Evolutionary conservation across 306 rosid species (phyloP).

Genomic region (Malus asiatica): DNA sequence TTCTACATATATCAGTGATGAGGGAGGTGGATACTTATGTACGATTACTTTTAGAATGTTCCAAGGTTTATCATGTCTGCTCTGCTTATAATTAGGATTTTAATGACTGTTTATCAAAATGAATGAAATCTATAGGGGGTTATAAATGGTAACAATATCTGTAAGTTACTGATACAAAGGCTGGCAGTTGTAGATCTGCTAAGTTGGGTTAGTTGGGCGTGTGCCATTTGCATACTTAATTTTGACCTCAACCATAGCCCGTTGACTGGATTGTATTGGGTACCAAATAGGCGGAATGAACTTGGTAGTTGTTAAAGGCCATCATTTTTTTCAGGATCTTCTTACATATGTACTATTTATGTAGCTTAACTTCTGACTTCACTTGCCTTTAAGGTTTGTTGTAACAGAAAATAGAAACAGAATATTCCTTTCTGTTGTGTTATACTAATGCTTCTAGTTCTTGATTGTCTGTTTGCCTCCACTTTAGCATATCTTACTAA

Average conservation of each 20-base stretch:
- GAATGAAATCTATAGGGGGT: not conserved
- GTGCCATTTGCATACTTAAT: not conserved
- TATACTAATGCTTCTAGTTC: slow-evolving; percentile 10
- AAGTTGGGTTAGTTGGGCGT: not conserved
- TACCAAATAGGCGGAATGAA: not conserved
- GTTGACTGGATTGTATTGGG: not conserved
- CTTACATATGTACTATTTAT: not conserved
- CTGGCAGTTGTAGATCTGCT: not conserved
- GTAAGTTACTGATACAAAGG: not conserved
- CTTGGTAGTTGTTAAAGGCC: not conserved
- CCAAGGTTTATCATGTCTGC: not conserved
- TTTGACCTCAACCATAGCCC: not conserved
- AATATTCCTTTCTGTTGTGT: not conserved
- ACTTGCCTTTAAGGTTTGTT: not conserved
- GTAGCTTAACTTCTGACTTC: not conserved
- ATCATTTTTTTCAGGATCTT: not conserved
- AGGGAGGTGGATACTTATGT: not conserved
- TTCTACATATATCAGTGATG: not conserved
- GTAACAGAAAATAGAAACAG: not conserved
- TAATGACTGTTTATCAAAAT: not conserved
- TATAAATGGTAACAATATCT: not conserved
- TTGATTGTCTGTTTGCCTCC: not conserved
- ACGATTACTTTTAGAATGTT: not conserved
- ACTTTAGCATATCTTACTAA: not conserved
- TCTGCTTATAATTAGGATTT: not conserved